phyloP scores from a whole-genome alignment of 179 eudicot species.

The Carnegiea gigantea region DNA sequence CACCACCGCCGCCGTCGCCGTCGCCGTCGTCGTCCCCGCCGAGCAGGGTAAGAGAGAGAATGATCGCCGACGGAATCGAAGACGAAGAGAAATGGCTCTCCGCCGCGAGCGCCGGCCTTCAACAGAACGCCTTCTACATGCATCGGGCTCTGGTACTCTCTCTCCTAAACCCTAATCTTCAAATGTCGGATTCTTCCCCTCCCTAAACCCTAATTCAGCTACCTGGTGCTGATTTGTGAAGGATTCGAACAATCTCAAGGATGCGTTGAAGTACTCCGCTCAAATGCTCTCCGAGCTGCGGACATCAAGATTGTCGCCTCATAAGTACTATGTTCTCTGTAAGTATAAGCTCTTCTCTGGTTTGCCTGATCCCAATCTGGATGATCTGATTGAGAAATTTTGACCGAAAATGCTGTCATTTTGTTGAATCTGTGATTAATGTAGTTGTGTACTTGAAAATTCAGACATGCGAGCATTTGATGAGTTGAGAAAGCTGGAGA shows the following conservation, averaged over 20 bases:
- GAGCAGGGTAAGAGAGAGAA: conserved; percentile 27
- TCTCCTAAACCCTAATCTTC: neutral
- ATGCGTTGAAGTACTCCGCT: conserved; percentile 91
- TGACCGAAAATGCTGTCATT: neutral
- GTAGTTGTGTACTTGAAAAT: neutral
- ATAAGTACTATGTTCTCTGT: conserved; percentile 95
- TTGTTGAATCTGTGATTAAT: conserved; percentile 22
- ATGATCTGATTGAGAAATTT: conserved; percentile 16
- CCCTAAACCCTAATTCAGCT: conserved; percentile 35
- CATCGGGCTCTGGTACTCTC: conserved; percentile 86
- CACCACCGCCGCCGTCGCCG: conserved; percentile 14
- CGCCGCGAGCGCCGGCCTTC: conserved; percentile 85
- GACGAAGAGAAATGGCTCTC: conserved; percentile 95
- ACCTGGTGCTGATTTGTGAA: conserved; percentile 22
- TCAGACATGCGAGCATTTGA: conserved; percentile 99
- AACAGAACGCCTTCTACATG: conserved; percentile 94
- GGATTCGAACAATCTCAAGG: conserved; percentile 92
- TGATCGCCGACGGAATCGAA: conserved; percentile 71
- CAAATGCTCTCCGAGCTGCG: conserved; percentile 96
- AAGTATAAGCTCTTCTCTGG: conserved; percentile 14
- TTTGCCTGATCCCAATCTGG: neutral
- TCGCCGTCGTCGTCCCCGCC: neutral
- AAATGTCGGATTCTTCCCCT: neutral
- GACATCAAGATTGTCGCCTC: conserved; percentile 87
- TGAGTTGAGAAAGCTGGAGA: conserved; percentile 84